Evolutionary conservation across 23 red algal species (phyloP).

Genomic region (Agarophyton chilense): DNA sequence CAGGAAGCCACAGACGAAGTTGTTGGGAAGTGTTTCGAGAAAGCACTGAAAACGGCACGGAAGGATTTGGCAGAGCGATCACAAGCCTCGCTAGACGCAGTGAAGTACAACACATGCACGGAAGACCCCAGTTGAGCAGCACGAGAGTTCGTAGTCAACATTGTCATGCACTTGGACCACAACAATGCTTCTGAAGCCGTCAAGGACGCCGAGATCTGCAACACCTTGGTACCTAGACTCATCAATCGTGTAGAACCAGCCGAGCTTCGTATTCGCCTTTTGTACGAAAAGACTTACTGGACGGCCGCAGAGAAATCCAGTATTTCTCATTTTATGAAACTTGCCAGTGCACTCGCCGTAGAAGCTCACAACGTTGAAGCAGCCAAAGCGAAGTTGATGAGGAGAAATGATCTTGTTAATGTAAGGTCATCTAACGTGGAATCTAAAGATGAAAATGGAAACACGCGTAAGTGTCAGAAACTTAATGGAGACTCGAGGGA

Average conservation of each 20-base stretch:
- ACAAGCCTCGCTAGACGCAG: neutral
- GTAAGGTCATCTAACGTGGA: neutral
- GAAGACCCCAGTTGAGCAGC: slow-evolving; percentile 26
- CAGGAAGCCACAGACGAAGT: neutral
- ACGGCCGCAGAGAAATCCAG: no score
- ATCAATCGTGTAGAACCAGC: no score
- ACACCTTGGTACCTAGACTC: neutral
- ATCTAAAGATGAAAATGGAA: no score
- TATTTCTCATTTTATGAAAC: no score
- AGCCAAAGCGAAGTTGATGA: neutral
- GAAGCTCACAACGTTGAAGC: neutral
- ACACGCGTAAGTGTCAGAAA: neutral
- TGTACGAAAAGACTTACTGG: no score
- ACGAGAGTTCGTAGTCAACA: slow-evolving; percentile 1
- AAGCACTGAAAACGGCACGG: neutral
- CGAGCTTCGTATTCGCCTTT: slow-evolving; percentile 23
- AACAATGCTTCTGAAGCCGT: slow-evolving; percentile 38
- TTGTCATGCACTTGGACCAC: slow-evolving; percentile 22
- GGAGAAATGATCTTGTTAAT: neutral
- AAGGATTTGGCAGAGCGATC: neutral
- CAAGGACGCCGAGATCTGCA: neutral
- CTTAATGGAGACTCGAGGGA: neutral
- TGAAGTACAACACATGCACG: neutral
- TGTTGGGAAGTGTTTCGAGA: slow-evolving; percentile 13
- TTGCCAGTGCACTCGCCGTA: no score